These are phyloP conservation scores for Lipomyces yamanashiensis DNA, from an alignment of 805 yeast species.

Conservation along the genomic window DNA sequence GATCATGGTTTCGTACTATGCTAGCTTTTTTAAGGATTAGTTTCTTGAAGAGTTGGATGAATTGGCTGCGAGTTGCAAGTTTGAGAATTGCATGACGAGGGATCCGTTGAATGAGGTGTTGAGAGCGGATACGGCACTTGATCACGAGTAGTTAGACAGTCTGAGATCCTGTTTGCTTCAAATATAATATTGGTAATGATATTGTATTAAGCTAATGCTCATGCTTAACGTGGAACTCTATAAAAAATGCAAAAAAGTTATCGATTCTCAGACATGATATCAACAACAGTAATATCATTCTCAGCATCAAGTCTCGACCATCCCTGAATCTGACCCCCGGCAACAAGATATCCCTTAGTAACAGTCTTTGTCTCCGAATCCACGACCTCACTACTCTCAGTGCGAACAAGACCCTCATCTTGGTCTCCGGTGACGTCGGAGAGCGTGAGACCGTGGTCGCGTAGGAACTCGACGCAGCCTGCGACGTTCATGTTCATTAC, in stretches of 20 bases:
- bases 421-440: constrained; percentile 17
- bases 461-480: constrained; percentile 30
- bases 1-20: constrained; percentile 53
- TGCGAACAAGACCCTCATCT: constrained; percentile 24
- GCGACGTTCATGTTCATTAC: constrained; percentile 36
- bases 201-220: too few species aligned
- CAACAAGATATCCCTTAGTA: constrained; percentile 24
- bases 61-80: constrained; percentile 56
- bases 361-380: background rate
- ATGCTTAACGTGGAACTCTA: too few species aligned
- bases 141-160: background rate
- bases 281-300: constrained; percentile 31
- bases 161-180: background rate
- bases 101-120: constrained; percentile 48
- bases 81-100: constrained; percentile 53
- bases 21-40: constrained; percentile 51
- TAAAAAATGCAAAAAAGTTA: background rate
- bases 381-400: constrained; percentile 17
- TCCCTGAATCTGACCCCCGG: constrained; percentile 26
- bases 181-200: background rate
- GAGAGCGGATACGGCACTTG: constrained; percentile 10
- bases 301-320: constrained; percentile 29
- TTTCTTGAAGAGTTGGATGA: constrained; percentile 55
- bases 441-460: constrained; percentile 20
- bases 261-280: constrained; percentile 12